phyloP scores from a whole-genome alignment of 805 yeast genomes.

The Clavispora santaluciae region DNA sequence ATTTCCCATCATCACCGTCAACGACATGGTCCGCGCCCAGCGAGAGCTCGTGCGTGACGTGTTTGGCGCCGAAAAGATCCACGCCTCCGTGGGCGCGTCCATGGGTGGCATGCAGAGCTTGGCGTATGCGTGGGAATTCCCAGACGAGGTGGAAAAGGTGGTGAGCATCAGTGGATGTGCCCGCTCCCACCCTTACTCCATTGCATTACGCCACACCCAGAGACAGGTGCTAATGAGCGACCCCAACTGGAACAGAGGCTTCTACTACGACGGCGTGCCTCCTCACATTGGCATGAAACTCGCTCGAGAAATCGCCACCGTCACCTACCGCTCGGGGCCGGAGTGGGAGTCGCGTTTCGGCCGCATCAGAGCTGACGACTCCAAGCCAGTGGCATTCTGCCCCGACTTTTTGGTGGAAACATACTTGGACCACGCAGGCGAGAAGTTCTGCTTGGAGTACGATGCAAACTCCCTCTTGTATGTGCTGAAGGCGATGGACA shows the following conservation, averaged over 20 bases:
- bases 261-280: slow-evolving; percentile 72
- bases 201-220: slow-evolving; percentile 90
- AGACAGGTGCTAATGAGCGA: slow-evolving; percentile 92
- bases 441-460: slow-evolving; percentile 84
- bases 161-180: slow-evolving; percentile 90
- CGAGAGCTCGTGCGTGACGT: slow-evolving; percentile 57
- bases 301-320: slow-evolving; percentile 90
- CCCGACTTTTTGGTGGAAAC: slow-evolving; percentile 93
- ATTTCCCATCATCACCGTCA: slow-evolving; percentile 79
- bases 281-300: slow-evolving; percentile 95
- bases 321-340: slow-evolving; percentile 92
- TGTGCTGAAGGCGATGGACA: slow-evolving; percentile 90
- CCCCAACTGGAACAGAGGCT: slow-evolving; percentile 91
- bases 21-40: slow-evolving; percentile 91
- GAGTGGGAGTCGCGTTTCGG: slow-evolving; percentile 96
- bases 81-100: slow-evolving; percentile 84
- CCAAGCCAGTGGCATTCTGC: slow-evolving; percentile 77
- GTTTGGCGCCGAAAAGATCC: slow-evolving; percentile 58
- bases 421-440: slow-evolving; percentile 91
- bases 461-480: slow-evolving; percentile 88
- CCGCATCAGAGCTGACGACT: slow-evolving; percentile 77
- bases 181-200: slow-evolving; percentile 88
- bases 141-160: slow-evolving; percentile 66
- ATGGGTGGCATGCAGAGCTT: slow-evolving; percentile 99
- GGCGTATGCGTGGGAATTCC: slow-evolving; percentile 81